Evolutionary conservation across 2,329 filamentous ascomycete genomes (phyloP).

Genomic region (Diaporthe caulivora): DNA sequence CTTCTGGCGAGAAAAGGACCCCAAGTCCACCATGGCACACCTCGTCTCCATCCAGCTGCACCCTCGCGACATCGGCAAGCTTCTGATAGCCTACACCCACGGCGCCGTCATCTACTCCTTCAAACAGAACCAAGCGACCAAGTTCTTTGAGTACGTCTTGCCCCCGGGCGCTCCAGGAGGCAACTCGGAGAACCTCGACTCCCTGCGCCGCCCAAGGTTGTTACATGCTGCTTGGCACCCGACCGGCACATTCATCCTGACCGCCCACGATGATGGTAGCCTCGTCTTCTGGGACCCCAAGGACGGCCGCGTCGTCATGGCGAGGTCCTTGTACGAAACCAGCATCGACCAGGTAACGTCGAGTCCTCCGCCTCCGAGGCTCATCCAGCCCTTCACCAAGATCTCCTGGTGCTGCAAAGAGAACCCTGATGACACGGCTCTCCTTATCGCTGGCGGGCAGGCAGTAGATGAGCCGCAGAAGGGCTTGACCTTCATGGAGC

Average conservation of each 20-base stretch:
- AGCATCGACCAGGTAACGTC: slow-evolving; percentile 77
- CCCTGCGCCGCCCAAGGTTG: slow-evolving; percentile 77
- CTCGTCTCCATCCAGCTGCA: slow-evolving; percentile 87
- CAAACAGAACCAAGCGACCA: slow-evolving; percentile 85
- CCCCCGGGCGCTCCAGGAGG: slow-evolving; percentile 87
- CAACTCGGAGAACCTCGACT: slow-evolving; percentile 73
- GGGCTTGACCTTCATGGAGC: slow-evolving; percentile 88
- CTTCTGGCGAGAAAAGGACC: slow-evolving; percentile 82
- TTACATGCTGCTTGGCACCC: slow-evolving; percentile 95
- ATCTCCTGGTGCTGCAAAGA: slow-evolving; percentile 95
- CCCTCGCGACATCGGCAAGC: slow-evolving; percentile 89
- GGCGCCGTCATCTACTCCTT: slow-evolving; percentile 94
- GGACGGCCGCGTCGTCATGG: slow-evolving; percentile 86
- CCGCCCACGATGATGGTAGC: slow-evolving; percentile 90
- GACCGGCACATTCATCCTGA: slow-evolving; percentile 89
- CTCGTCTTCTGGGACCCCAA: slow-evolving; percentile 95
- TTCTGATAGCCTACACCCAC: slow-evolving; percentile 90
- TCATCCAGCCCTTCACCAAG: slow-evolving; percentile 81
- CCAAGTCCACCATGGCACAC: slow-evolving; percentile 69
- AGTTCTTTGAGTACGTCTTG: slow-evolving; percentile 86
- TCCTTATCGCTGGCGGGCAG: slow-evolving; percentile 87
- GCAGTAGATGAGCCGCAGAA: slow-evolving; percentile 75
- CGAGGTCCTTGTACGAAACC: slow-evolving; percentile 81
- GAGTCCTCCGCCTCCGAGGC: slow-evolving; percentile 62
- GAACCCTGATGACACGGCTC: slow-evolving; percentile 92